These are phyloP conservation scores for Hirschfeldia incana DNA, from an alignment of 345 rosid genomes.

Conservation along the genomic window DNA sequence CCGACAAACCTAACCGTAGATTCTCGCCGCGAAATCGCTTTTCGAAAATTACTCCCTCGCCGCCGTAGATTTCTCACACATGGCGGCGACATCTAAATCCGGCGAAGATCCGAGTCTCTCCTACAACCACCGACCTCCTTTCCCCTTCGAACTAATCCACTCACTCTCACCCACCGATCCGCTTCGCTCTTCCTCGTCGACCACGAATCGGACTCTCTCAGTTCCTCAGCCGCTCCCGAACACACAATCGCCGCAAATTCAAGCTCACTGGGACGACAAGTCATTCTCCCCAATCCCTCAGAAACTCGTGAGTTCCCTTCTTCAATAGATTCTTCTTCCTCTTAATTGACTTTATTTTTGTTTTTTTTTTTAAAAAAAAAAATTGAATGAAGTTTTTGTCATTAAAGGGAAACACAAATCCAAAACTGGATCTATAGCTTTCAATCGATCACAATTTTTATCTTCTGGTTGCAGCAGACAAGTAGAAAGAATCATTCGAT, in stretches of 20 bases:
- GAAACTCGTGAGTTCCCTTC: slow-evolving; percentile 39
- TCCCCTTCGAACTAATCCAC: slow-evolving; percentile 45
- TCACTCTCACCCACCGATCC: slow-evolving; percentile 37
- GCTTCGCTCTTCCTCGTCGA: slow-evolving; percentile 5
- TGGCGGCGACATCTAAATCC: slow-evolving; percentile 48
- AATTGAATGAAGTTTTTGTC: slow-evolving; percentile 24
- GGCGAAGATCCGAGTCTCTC: slow-evolving; percentile 48
- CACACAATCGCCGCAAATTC: slow-evolving; percentile 21
- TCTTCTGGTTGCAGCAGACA: slow-evolving; percentile 42
- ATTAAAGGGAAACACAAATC: slow-evolving; percentile 16
- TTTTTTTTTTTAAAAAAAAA: background rate
- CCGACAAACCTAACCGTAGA: slow-evolving; percentile 14
- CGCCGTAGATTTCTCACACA: slow-evolving; percentile 2
- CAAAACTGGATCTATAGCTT: slow-evolving; percentile 10
- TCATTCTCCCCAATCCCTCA: slow-evolving; percentile 44
- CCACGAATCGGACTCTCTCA: slow-evolving; percentile 21
- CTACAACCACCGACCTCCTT: slow-evolving; percentile 41
- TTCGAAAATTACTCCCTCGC: background rate
- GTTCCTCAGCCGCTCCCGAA: slow-evolving; percentile 30
- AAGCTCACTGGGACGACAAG: slow-evolving; percentile 28
- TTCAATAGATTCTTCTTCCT: background rate
- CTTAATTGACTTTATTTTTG: background rate
- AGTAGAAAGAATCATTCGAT: slow-evolving; percentile 37
- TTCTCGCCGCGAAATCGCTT: slow-evolving; percentile 13
- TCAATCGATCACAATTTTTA: background rate